Evolutionary conservation across 345 rosid genomes (phyloP).

Genomic region (Zanthoxylum bungeanum): DNA sequence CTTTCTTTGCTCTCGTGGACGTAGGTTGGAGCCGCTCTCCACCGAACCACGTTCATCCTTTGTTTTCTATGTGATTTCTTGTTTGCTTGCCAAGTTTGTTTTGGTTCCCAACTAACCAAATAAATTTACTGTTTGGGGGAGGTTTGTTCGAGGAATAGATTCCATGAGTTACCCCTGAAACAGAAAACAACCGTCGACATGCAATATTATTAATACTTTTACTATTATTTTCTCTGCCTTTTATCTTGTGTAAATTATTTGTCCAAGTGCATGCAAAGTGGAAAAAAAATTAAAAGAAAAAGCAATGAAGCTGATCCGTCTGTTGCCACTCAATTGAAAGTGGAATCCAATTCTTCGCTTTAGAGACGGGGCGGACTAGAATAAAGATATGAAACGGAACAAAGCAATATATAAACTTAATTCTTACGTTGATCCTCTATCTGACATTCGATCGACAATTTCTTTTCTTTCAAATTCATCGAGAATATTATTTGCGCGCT

Average conservation of each 20-base stretch:
- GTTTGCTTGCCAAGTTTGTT: too few relatives aligned
- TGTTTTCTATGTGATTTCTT: too few relatives aligned
- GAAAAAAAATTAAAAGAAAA: background rate
- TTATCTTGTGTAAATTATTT: background rate
- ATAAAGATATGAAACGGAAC: background rate
- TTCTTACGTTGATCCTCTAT: background rate
- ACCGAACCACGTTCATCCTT: too few relatives aligned
- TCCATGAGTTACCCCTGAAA: too few relatives aligned
- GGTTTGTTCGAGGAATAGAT: too few relatives aligned
- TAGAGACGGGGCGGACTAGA: background rate
- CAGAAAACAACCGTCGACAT: too few relatives aligned
- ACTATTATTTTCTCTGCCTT: background rate
- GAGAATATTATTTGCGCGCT: too few relatives aligned
- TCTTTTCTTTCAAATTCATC: background rate
- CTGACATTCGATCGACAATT: background rate
- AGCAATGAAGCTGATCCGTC: background rate
- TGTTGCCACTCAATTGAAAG: background rate
- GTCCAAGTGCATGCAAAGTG: background rate
- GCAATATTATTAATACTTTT: too few relatives aligned
- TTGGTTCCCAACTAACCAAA: too few relatives aligned
- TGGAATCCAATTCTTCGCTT: background rate
- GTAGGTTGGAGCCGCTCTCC: too few relatives aligned
- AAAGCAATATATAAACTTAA: background rate
- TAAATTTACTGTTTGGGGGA: too few relatives aligned
- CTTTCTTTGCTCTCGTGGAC: too few relatives aligned